Conservation (phyloP, 2,329 filamentous ascomycete genomes). For the Karstenula rhodostoma region DNA sequence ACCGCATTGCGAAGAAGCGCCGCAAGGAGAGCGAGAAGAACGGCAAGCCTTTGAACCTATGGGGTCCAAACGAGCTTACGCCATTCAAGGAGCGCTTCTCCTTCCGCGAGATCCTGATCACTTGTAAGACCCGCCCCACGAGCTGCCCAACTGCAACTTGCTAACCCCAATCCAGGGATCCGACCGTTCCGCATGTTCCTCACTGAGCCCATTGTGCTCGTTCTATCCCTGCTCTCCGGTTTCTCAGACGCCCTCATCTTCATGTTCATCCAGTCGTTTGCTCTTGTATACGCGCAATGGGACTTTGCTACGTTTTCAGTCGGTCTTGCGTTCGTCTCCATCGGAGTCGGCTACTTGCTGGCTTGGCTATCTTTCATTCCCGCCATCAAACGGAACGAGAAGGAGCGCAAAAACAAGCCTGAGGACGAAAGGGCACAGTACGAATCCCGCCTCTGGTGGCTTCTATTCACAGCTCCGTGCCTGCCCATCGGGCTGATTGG, state of each 20-base stretch:
- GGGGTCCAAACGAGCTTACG: constrained; percentile 75
- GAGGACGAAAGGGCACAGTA: constrained; percentile 44
- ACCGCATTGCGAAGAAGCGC: constrained; percentile 78
- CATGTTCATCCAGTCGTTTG: constrained; percentile 77
- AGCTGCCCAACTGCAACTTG: not conserved
- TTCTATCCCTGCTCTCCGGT: constrained; percentile 74
- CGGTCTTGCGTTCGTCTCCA: constrained; percentile 69
- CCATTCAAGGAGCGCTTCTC: constrained; percentile 48
- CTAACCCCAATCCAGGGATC: constrained; percentile 47
- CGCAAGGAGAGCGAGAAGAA: constrained; percentile 69
- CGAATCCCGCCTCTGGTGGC: constrained; percentile 68
- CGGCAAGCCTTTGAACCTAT: constrained; percentile 68
- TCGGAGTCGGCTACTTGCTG: constrained; percentile 68
- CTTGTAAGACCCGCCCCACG: constrained; percentile 40
- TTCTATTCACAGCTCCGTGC: constrained; percentile 68
- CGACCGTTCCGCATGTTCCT: constrained; percentile 76
- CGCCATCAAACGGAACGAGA: constrained; percentile 52
- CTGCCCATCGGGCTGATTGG: constrained; percentile 74
- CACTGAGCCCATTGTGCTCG: constrained; percentile 77
- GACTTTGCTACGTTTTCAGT: constrained; percentile 64
- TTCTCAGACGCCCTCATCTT: constrained; percentile 82
- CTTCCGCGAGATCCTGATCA: constrained; percentile 52
- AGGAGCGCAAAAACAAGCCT: constrained; percentile 37
- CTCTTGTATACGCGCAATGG: constrained; percentile 74
- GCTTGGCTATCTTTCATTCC: constrained; percentile 70